Conservation (phyloP, 2,329 filamentous ascomycete species). For the Alternaria triticina region DNA sequence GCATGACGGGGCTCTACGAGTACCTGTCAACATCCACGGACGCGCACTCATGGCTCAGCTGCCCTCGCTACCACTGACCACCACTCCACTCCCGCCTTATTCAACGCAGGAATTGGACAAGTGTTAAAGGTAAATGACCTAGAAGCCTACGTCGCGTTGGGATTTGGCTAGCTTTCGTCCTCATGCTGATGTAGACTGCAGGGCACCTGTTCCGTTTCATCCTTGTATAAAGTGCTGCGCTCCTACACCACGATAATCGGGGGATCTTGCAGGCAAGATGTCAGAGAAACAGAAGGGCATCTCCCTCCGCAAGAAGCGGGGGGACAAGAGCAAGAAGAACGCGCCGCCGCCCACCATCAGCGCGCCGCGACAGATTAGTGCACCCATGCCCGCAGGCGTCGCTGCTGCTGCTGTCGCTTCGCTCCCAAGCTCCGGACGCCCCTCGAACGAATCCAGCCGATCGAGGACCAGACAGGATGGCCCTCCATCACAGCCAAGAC, state of each 20-base stretch:
- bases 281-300: constrained; percentile 62
- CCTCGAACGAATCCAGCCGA: constrained; percentile 46
- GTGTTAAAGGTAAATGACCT: not conserved
- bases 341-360: constrained; percentile 52
- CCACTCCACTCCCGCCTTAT: not conserved
- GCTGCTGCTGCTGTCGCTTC: constrained; percentile 33
- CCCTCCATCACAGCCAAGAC: constrained; percentile 43
- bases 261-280: constrained; percentile 43
- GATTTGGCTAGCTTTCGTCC: not conserved
- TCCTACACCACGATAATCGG: not conserved
- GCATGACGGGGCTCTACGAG: constrained; percentile 3
- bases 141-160: not conserved
- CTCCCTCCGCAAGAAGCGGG: constrained; percentile 69
- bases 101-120: not conserved
- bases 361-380: constrained; percentile 62
- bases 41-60: not conserved
- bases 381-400: constrained; percentile 44
- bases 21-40: constrained; percentile 11
- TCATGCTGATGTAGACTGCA: not conserved
- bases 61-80: not conserved
- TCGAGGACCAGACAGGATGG: constrained; percentile 39
- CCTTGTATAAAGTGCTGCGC: not conserved
- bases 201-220: not conserved
- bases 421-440: constrained; percentile 44
- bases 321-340: constrained; percentile 62